Evolutionary conservation across 345 rosid genomes (phyloP).

Genomic region (Hirschfeldia incana): DNA sequence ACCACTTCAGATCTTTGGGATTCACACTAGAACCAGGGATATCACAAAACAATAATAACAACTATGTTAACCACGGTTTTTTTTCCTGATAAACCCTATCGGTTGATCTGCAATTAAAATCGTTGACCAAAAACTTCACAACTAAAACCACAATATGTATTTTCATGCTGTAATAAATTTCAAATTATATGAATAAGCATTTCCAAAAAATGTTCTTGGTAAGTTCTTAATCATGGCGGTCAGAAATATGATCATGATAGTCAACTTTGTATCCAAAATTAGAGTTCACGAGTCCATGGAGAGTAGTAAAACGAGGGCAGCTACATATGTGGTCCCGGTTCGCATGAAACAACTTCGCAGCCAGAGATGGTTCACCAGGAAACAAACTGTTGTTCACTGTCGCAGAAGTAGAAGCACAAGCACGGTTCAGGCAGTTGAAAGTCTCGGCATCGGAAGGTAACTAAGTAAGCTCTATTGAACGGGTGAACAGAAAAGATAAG

Average conservation of each 20-base stretch:
- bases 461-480: conserved; percentile 11
- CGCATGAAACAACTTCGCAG: conserved; percentile 41
- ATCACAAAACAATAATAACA: not conserved
- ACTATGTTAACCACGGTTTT: not conserved
- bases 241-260: not conserved
- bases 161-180: too few species aligned
- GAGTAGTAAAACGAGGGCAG: not conserved
- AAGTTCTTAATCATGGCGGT: not conserved
- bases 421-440: conserved; percentile 82
- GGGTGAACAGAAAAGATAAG: too few species aligned
- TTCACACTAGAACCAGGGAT: conserved; percentile 15
- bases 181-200: not conserved
- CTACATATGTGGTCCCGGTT: conserved; percentile 8
- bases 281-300: not conserved
- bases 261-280: not conserved
- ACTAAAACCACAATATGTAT: not conserved
- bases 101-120: too few species aligned
- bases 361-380: conserved; percentile 77
- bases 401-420: conserved; percentile 75
- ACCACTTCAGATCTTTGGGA: conserved; percentile 6
- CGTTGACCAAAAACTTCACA: not conserved
- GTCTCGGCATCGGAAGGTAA: conserved; percentile 92
- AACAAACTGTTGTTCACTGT: conserved; percentile 95
- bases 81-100: too few species aligned
- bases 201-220: not conserved